Base-by-base conservation (phyloP, 257 asterid genomes). In the Ilex aquifolium region DNA sequence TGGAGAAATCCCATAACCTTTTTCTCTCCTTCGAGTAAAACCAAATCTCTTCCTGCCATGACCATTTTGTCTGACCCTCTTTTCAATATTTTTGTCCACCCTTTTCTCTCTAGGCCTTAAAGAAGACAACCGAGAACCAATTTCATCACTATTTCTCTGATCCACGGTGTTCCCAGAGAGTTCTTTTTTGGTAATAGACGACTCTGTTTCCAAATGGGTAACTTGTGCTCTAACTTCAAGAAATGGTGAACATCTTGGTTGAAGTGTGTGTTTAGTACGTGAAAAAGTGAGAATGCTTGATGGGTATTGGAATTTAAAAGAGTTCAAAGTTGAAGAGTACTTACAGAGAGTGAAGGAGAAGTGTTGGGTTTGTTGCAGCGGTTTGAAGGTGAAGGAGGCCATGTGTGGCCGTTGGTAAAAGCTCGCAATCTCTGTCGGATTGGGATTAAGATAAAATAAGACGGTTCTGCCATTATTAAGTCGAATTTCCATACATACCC, bases 311-410 rank as follows among this genome's bases (percentile, higher is more conserved):
- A 76, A 75, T 11, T 70, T 79, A 72, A 72, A 81, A 50, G 79
- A 36, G 76, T 65, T 66, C 59, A 70, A 75, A 67, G 78, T 40
- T 2, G 81, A 68, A 5, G 78, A 69, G 60, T 61, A 64, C 70
- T 80, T 80, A 53, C 76, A 72, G 85, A 58, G 80, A 61, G 75
- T 69, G 63, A 71, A 72, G 49, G 83, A 71, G 60, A 74, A 79
- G 78, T 79, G 79, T 44, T 75, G 87, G 71, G 78, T 61, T 62
- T 76, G 81, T 59, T 78, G 87, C 61, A 80, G 81, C 17, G 79
- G 79, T 68, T 76, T 76, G 76, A 83, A 75, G 70, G 79, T 68
- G 12, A 66, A 71, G 73, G 82, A 77, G 69, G 78, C 79, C 81
- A 81, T 81, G 27, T 52, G 71, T 69, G 84, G 88, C 85, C 82